Base-by-base conservation (phyloP, 176 grass and related monocot species). In the Bolboschoenus planiculmis region DNA sequence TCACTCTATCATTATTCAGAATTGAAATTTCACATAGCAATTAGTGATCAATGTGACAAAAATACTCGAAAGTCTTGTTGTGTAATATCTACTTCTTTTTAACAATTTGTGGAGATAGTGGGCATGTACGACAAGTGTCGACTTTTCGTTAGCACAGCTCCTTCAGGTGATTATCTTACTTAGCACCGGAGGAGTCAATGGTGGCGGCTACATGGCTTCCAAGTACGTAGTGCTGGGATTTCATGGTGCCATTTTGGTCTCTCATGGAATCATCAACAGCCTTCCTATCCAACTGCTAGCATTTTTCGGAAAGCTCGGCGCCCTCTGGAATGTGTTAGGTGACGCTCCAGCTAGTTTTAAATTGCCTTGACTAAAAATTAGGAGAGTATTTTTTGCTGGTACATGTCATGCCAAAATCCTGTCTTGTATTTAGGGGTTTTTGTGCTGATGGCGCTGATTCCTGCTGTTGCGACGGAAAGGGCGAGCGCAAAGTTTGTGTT, bases 401-500 rank as follows among this genome's bases (percentile, higher is more conserved):
- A 50, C 21, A 68, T 68, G 5, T 0, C 2, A 30, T 18, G 43
- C 5, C 24, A 16, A 11, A 53, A 42, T 18, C 62, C 4, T 78
- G 1, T 86, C 24, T 0, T 5, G 4, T 68, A 31, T 81, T 3
- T 27, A 94, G 92, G 90, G 50, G 91, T 95, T 21, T 91, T 99
- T 78, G 91, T 95, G 1, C 50, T 99, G 54, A 95, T 99, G 90
- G 88, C 90, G 20, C 62, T 89, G 36, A 89, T 99, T 54, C 96
- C 95, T 0, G 62, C 86, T 26, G 89, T 95, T 5, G 87, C 96
- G 4, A 99, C 92, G 10, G 87, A 99, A 87, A 87, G 91, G 77
- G 90, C 90, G 1, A 99, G 91, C 33, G 84, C 86, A 4, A 87
- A 95, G 62, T 99, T 93, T 67, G 92, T 95, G 2, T 99, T 99